A percentile compares a stretch with the other conserved stretches of the same genome.
Conservation (phyloP, 805 yeast species). For the Candida railenensis region DNA sequence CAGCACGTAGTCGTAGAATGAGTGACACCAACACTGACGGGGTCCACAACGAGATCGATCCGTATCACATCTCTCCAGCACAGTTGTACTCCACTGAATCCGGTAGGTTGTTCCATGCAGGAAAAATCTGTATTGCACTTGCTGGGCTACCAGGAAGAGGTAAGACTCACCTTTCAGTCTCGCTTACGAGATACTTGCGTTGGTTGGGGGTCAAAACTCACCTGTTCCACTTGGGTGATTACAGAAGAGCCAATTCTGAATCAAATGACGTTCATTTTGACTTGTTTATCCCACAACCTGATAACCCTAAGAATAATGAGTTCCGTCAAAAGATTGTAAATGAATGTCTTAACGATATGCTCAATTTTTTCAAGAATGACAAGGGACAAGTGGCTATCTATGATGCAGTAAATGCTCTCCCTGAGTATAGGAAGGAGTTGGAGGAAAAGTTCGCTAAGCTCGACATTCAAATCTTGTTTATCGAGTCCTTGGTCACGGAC, state of each 20-base stretch:
- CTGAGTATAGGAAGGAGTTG: slow-evolving; percentile 61
- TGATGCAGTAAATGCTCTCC: slow-evolving; percentile 89
- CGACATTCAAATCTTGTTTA: slow-evolving; percentile 77
- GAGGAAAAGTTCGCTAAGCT: slow-evolving; percentile 51
- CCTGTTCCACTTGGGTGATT: slow-evolving; percentile 89
- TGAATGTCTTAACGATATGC: slow-evolving; percentile 68
- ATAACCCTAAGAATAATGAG: slow-evolving; percentile 38
- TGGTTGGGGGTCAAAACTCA: slow-evolving; percentile 97
- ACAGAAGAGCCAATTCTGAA: slow-evolving; percentile 60
- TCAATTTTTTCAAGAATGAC: slow-evolving; percentile 65
- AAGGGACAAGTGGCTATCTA: slow-evolving; percentile 94
- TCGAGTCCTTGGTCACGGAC: slow-evolving; percentile 84
- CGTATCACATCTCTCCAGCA: slow-evolving; percentile 79
- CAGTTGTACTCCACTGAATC: slow-evolving; percentile 91
- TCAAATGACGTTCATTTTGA: slow-evolving; percentile 60
- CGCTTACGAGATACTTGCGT: slow-evolving; percentile 85
- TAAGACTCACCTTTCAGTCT: slow-evolving; percentile 88
- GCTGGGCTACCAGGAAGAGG: slow-evolving; percentile 97
- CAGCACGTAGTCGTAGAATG: slow-evolving; percentile 22
- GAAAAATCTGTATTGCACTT: slow-evolving; percentile 82
- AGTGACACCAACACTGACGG: slow-evolving; percentile 49
- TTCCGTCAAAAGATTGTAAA: slow-evolving; percentile 59
- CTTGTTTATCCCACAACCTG: slow-evolving; percentile 60
- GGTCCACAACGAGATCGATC: slow-evolving; percentile 63
- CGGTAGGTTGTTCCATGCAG: slow-evolving; percentile 93